Base-by-base conservation (phyloP, 164 flowering plant genomes). In the Nymphaea thermarum region DNA sequence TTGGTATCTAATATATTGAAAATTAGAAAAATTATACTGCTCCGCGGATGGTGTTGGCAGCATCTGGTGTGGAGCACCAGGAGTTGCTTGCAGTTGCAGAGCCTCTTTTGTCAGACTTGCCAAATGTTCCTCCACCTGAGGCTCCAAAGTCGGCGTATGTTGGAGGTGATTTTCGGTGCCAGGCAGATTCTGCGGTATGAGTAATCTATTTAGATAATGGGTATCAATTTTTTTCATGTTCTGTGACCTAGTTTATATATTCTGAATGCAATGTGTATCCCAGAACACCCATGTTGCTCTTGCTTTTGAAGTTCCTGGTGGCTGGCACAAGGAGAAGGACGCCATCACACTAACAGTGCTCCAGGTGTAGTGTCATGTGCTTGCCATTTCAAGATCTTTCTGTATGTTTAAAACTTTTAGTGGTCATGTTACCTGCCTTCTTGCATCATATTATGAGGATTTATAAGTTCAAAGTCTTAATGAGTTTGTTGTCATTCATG, bases 261-360 rank as follows among this genome's bases (percentile, higher is more conserved):
- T 25, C 36, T 25, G 36, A 25, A 25, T 25, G 36, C 36, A 25
- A 51, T 51, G 57, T 51, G 2, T 3, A 41, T 6, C n/a, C 64
- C 82, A 88, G 93, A 77, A 12, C 43, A 86, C 92, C 51, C 88
- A 89, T 80, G 78, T 93, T 75, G 97, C 94, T 53, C 86, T 93
- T 72, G 98, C 92, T 44, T 93, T 93, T 81, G 97, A 85, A 80
- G 75, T 82, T 74, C 94, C 95, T 71, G 96, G 97, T 70, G 98
- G 97, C 65, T 93, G 96, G 97, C 70, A 70, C 44, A 74, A 82
- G n/a, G 88, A 80, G 70, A 86, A 89, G 77, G 94, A 93, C 4
- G 90, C 94, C 44, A 80, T 90, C 78, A 76, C 77, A 66, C 72
- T 83, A 71, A 87, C 88, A 69, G 96, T 93, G 68, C 96, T 93